Evolutionary conservation across 805 yeast genomes (phyloP).

Genomic region (Wickerhamiella azymoides): DNA sequence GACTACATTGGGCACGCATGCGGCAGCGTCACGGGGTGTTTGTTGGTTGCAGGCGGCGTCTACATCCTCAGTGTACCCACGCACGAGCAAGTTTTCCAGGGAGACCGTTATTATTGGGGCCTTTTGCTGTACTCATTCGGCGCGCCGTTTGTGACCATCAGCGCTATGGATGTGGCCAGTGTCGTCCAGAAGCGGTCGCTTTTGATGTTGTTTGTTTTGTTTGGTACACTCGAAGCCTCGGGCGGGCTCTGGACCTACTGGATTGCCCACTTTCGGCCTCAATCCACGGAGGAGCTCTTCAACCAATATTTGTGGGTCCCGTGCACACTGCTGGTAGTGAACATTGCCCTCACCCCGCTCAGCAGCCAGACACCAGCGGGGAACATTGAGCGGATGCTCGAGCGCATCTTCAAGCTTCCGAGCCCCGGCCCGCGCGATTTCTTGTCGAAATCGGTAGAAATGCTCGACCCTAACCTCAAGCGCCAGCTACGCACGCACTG

Average conservation of each 20-base stretch:
- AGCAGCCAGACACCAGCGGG: slow-evolving; percentile 7
- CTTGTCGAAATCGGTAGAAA: background rate
- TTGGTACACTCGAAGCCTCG: slow-evolving; percentile 9
- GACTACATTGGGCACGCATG: slow-evolving; percentile 15
- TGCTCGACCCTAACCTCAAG: background rate
- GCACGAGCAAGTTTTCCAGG: slow-evolving; percentile 11
- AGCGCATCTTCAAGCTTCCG: background rate
- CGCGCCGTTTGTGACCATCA: slow-evolving; percentile 13
- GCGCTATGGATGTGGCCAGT: slow-evolving; percentile 7
- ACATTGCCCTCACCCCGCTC: slow-evolving; percentile 4
- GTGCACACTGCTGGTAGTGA: background rate
- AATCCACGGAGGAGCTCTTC: slow-evolving; percentile 2
- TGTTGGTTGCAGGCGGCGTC: slow-evolving; percentile 16
- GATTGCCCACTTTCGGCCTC: slow-evolving; percentile 2
- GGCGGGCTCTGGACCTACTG: slow-evolving; percentile 3
- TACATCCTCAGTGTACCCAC: slow-evolving; percentile 12
- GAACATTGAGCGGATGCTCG: slow-evolving; percentile 7
- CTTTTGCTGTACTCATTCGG: slow-evolving; percentile 13
- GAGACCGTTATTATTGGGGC: slow-evolving; percentile 14
- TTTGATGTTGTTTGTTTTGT: slow-evolving; percentile 1
- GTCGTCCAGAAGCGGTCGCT: slow-evolving; percentile 3
- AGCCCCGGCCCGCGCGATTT: background rate
- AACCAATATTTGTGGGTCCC: slow-evolving; percentile 7
- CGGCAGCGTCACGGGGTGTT: slow-evolving; percentile 12
- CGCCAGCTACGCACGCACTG: background rate